Conservation (phyloP, 1,139 yeast genomes). For the Sugiyamaella grinbergsii region DNA sequence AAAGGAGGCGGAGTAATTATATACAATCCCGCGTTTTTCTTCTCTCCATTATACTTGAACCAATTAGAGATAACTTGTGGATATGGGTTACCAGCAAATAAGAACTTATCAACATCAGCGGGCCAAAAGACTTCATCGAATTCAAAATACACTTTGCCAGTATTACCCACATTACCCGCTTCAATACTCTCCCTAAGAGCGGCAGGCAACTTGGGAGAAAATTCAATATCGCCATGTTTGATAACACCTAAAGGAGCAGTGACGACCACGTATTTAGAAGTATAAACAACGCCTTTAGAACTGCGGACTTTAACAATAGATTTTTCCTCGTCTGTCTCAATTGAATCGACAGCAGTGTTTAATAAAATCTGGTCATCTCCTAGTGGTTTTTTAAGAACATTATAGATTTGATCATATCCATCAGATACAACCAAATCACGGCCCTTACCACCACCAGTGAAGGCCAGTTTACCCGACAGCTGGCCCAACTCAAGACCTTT, state of each 20-base stretch:
- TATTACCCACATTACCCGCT: constrained; percentile 63
- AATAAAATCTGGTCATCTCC: constrained; percentile 49
- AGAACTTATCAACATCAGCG: constrained; percentile 50
- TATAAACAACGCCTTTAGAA: constrained; percentile 37
- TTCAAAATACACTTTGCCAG: constrained; percentile 79
- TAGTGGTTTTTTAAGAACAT: constrained; percentile 38
- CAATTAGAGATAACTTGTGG: constrained; percentile 56
- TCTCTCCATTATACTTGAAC: constrained; percentile 39
- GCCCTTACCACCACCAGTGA: constrained; percentile 77
- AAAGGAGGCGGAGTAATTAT: constrained; percentile 48
- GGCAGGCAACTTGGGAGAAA: constrained; percentile 51
- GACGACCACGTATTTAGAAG: constrained; percentile 59
- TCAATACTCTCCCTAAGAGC: constrained; percentile 50
- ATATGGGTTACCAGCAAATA: constrained; percentile 44
- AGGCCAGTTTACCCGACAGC: constrained; percentile 29
- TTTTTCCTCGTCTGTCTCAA: constrained; percentile 38
- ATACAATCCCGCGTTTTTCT: constrained; percentile 31
- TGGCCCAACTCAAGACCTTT: constrained; percentile 60
- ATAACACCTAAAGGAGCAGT: constrained; percentile 77
- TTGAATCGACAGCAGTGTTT: constrained; percentile 50
- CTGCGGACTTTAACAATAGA: constrained; percentile 36
- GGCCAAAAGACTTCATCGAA: constrained; percentile 76
- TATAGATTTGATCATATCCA: constrained; percentile 50
- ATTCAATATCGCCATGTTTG: constrained; percentile 52
- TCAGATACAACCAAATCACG: constrained; percentile 89